These are phyloP conservation scores for Penicillium cataractarum DNA, from an alignment of 495 filamentous ascomycete species.

Conservation along the genomic window DNA sequence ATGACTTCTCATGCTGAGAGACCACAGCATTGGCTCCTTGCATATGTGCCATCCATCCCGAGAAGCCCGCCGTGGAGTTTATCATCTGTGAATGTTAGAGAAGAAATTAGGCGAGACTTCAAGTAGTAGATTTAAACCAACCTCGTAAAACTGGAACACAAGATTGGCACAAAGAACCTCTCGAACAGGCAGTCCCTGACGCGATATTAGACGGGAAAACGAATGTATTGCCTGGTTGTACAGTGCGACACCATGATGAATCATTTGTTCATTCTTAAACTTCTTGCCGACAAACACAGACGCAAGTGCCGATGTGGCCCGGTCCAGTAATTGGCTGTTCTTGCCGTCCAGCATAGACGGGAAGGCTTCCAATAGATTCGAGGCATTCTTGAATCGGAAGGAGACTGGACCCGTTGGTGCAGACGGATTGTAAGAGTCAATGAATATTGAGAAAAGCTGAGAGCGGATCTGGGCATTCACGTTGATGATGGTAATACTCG, in stretches of 20 bases:
- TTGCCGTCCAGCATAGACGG: constrained; percentile 11
- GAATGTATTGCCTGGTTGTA: constrained; percentile 18
- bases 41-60: constrained; percentile 24
- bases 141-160: constrained; percentile 21
- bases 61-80: constrained; percentile 20
- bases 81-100: constrained; percentile 15
- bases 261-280: constrained; percentile 15
- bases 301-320: constrained; percentile 18
- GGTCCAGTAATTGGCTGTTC: constrained; percentile 21
- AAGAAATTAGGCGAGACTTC: background rate
- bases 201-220: constrained; percentile 14
- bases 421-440: constrained; percentile 20
- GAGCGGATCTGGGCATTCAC: constrained; percentile 24
- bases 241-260: constrained; percentile 12
- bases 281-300: constrained; percentile 22
- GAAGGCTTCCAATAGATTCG: constrained; percentile 19
- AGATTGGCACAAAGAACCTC: constrained; percentile 21
- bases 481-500: constrained; percentile 12
- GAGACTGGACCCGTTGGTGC: constrained; percentile 7
- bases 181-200: constrained; percentile 11
- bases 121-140: background rate
- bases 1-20: constrained; percentile 12
- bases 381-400: constrained; percentile 11
- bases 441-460: constrained; percentile 21
- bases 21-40: constrained; percentile 23